Base-by-base conservation (phyloP, 805 yeast genomes). In the Candida patagonica region DNA sequence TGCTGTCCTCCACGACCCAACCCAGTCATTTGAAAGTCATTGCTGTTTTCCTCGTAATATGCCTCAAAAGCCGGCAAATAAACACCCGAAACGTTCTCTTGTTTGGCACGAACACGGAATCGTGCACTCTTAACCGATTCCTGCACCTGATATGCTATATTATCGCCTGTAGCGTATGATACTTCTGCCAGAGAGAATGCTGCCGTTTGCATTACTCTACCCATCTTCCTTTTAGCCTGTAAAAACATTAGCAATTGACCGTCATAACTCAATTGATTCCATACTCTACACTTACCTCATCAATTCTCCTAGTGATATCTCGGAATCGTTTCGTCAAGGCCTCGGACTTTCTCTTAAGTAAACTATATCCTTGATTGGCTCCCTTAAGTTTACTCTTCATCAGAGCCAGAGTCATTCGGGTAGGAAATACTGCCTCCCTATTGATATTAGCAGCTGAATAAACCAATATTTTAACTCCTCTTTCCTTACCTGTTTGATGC, bases 1-100 rank as follows among this genome's bases (percentile, higher is more conserved):
- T 89, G 97, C 64, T 89, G 97, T 48, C 98, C 97, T 64, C 98
- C 98, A 61, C 96, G 75, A 38, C 98, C 98, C 50, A 89, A 71
- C 52, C 98, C 98, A 4, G 97, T 89, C 76, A 89, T 70, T 61
- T 85, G 85, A 71, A 89, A 89, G 57, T 92, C 98, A 56, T 89
- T 89, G 59, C 85, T 83, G 8, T 77, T 76, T 47, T 83, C 86
- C 56, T 87, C 83, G 45, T 86, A 75, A 50, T 73, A 80, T 21
- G 88, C 76, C 54, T 88, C 96, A 52, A 89, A 92, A 45, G 88
- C 86, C 19, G 98, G 97, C 55, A 89, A 71, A 54, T 79, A 78
- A 27, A 89, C 98, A 65, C 98, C 98, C 47, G 94, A 80, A 31
- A 89, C 97, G 63, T 89, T 89, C 59, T 89, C 98, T 60, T 88